These are phyloP conservation scores for Phytophthora fragariae DNA, from an alignment of 352 stramenopile genomes.

Conservation along the genomic window DNA sequence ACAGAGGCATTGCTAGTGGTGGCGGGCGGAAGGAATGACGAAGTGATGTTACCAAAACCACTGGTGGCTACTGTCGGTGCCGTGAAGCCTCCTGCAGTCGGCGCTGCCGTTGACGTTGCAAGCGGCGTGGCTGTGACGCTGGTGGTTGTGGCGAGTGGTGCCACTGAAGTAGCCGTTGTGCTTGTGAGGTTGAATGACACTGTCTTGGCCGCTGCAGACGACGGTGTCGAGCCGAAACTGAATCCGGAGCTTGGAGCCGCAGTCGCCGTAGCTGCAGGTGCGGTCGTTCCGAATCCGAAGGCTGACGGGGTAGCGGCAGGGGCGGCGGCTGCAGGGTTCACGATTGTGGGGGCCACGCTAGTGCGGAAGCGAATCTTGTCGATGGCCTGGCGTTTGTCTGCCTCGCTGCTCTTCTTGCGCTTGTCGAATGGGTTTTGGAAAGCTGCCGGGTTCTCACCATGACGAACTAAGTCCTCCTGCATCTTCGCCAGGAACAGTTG, in stretches of 20 bases:
- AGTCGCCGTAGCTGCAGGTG: conserved; percentile 16
- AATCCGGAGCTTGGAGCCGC: conserved; percentile 47
- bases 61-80: conserved; percentile 41
- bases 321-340: conserved; percentile 32
- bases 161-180: conserved; percentile 35
- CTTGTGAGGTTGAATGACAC: conserved; percentile 68
- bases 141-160: conserved; percentile 30
- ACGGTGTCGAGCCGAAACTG: conserved; percentile 35
- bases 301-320: conserved; percentile 32
- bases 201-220: conserved; percentile 56
- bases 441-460: conserved; percentile 64
- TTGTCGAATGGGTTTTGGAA: conserved; percentile 85
- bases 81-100: conserved; percentile 41
- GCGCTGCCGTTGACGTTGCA: conserved; percentile 6
- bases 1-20: conserved; percentile 18
- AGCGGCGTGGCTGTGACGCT: conserved; percentile 34
- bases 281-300: conserved; percentile 56
- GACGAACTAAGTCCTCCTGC: conserved; percentile 62
- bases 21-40: conserved; percentile 54
- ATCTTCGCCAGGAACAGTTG: conserved; percentile 75
- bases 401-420: conserved; percentile 74
- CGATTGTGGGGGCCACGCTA: conserved; percentile 74
- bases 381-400: conserved; percentile 66
- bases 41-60: conserved; percentile 55
- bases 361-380: conserved; percentile 85